These are phyloP conservation scores for Beauveria varroae DNA, from an alignment of 2,329 filamentous ascomycete genomes.

Conservation along the genomic window DNA sequence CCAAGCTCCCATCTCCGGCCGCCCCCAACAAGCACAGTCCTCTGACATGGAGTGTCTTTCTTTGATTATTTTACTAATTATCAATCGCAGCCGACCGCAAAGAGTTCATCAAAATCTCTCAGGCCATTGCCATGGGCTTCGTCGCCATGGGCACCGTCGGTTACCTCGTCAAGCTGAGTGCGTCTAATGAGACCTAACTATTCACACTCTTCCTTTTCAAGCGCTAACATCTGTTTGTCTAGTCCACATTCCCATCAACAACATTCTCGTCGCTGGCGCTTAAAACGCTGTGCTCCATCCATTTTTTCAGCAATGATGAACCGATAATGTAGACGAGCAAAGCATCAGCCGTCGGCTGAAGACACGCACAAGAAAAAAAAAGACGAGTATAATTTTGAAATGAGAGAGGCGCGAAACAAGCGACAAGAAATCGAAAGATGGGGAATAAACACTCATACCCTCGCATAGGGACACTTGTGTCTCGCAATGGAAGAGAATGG, in stretches of 20 bases:
- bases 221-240: not conserved
- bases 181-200: constrained; percentile 16
- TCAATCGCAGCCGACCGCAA: constrained; percentile 29
- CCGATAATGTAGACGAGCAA: not conserved
- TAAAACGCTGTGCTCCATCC: constrained; percentile 27
- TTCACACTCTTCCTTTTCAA: not conserved
- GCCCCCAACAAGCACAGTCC: not conserved
- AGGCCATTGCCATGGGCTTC: constrained; percentile 62
- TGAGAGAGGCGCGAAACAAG: not conserved
- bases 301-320: not conserved
- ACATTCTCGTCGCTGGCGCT: constrained; percentile 60
- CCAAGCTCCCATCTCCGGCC: not conserved
- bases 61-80: not conserved
- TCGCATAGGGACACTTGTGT: no score
- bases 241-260: constrained; percentile 66
- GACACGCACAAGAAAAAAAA: not conserved
- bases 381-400: not conserved
- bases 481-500: not conserved
- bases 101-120: constrained; percentile 38
- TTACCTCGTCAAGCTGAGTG: constrained; percentile 64
- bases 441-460: no score
- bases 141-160: constrained; percentile 64
- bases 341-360: no score
- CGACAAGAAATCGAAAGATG: not conserved
- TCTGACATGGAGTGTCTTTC: not conserved